phyloP scores from a whole-genome alignment of 139 green algal genomes.

The Coccomyxa sp. region DNA sequence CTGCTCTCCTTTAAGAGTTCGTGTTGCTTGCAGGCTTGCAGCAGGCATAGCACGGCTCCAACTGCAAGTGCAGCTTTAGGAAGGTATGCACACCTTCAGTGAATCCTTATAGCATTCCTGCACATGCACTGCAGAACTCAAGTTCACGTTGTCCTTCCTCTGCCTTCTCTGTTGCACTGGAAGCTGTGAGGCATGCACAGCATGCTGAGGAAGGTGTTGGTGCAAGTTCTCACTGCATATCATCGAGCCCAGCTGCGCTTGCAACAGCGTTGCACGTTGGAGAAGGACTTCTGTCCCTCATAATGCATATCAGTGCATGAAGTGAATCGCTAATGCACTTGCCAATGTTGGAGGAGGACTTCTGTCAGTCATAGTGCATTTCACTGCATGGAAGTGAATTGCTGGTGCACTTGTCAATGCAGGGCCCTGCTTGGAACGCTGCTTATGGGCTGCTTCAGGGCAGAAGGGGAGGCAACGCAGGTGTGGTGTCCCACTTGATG shows the following conservation, averaged over 20 bases:
- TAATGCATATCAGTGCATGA: neutral
- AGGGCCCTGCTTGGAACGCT: conserved; percentile 71
- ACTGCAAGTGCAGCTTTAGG: conserved; percentile 85
- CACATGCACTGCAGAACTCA: neutral
- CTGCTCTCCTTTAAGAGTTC: neutral
- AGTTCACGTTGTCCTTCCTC: no score
- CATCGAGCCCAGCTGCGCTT: no score
- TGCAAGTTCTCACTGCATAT: no score
- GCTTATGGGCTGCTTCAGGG: conserved; percentile 77
- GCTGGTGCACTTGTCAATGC: neutral
- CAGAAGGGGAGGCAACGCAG: conserved; percentile 61
- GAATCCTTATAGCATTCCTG: neutral
- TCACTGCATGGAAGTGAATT: neutral
- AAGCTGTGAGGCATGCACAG: no score
- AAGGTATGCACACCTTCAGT: neutral
- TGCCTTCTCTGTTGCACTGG: no score
- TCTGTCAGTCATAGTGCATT: neutral
- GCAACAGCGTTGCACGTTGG: no score
- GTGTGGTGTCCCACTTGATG: conserved; percentile 1
- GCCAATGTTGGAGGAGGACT: neutral
- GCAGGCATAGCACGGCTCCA: conserved; percentile 55
- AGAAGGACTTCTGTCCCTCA: no score
- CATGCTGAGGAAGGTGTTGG: no score
- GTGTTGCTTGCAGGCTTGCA: conserved; percentile 20
- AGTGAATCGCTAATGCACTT: no score